Evolutionary conservation across 805 yeast genomes (phyloP), one percentile per base, ranked within the genome.

Genomic region (Kazachstania taianensis): DNA sequence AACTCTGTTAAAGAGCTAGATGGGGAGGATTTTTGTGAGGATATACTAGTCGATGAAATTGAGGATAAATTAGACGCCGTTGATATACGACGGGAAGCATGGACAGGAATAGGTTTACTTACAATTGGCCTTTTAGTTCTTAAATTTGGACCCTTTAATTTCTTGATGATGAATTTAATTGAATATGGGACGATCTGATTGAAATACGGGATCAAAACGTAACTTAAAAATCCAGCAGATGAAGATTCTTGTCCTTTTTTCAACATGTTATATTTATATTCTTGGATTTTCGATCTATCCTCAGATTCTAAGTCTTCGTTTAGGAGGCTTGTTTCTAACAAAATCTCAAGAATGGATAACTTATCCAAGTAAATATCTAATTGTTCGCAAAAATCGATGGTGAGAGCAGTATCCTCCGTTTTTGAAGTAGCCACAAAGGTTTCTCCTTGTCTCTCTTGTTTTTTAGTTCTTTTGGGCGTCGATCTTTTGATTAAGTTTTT

Each of bases 161-260:
- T 69, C 15, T 62, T 63, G 5, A 72, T 57, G 16, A 73, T 55
- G 40, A 65, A 67, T 33, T 62, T 63, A 7, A 72, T 65, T 4
- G 69, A 54, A 28, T 57, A 45, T 0, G 81, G 80, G 4, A 72
- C 52, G 40, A 59, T 66, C 38, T 65, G 66, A 33, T 62, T 68
- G 48, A 62, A 75, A 50, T 67, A 72, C 0, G 81, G 80, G 1
- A 74, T 62, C 3, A 75, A 40, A 7, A 74, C 72, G 41, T 67
- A 69, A 3, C 67, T 72, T 26, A 72, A 52, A 45, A 72, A 75
- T 4, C 73, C 75, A 14, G 53, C 43, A 0, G 69, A 57, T 10
- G 68, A 63, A 5, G 62, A 55, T 30, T 67, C 71, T 28, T 57
- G 59, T 12, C 41, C 43, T 18, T 44, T 47, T 38, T 50, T 49